These are phyloP conservation scores for Nemania sp. DNA, from an alignment of 2,329 filamentous ascomycete genomes.

Conservation along the genomic window DNA sequence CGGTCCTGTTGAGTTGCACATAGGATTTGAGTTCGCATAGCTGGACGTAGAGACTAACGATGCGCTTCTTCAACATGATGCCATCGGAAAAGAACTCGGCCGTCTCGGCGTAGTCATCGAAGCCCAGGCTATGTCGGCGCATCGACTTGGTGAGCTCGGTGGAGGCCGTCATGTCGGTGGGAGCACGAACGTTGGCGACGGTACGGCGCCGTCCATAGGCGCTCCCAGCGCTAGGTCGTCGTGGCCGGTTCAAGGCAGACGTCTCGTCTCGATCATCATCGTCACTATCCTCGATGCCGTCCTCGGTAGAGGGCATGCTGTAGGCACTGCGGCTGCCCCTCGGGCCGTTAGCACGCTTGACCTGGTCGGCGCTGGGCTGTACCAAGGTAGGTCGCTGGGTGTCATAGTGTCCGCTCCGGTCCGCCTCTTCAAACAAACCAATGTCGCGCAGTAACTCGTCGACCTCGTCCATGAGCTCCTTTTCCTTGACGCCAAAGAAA, in stretches of 20 bases:
- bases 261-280: slow-evolving; percentile 60
- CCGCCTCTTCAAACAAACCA: slow-evolving; percentile 72
- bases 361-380: slow-evolving; percentile 50
- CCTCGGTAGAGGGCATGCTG: slow-evolving; percentile 65
- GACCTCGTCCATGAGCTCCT: slow-evolving; percentile 85
- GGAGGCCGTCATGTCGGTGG: slow-evolving; percentile 71
- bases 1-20: slow-evolving; percentile 94
- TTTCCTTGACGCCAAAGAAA: slow-evolving; percentile 91
- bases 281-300: slow-evolving; percentile 70
- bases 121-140: slow-evolving; percentile 74
- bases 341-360: slow-evolving; percentile 55
- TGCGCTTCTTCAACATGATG: slow-evolving; percentile 92
- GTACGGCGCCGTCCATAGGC: slow-evolving; percentile 55
- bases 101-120: slow-evolving; percentile 84
- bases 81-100: slow-evolving; percentile 73
- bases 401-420: slow-evolving; percentile 54
- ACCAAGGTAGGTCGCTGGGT: slow-evolving; percentile 43
- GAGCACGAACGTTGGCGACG: slow-evolving; percentile 54
- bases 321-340: slow-evolving; percentile 54
- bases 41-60: slow-evolving; percentile 87
- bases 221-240: slow-evolving; percentile 54
- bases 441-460: slow-evolving; percentile 81
- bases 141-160: slow-evolving; percentile 69
- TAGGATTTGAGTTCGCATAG: slow-evolving; percentile 97
- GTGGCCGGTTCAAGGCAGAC: slow-evolving; percentile 62